Conservation (phyloP, 305 asterid species). For the Striga hermonthica region DNA sequence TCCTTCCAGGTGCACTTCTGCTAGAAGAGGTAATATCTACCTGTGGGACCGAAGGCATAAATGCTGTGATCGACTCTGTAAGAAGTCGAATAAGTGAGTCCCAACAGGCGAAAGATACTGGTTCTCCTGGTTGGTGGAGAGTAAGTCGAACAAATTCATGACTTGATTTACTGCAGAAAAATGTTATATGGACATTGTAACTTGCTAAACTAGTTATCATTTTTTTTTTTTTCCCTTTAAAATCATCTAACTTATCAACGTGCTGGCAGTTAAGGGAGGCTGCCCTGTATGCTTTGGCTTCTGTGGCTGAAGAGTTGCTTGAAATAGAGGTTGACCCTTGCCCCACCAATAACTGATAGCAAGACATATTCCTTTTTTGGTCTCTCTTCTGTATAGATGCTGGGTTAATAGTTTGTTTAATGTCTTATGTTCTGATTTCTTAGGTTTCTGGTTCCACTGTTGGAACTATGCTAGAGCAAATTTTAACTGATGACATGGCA, state of each 20-base stretch:
- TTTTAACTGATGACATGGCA: constrained; percentile 77
- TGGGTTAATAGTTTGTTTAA: constrained; percentile 19
- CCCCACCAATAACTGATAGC: background rate
- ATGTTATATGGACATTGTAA: constrained; percentile 3
- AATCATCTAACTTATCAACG: constrained; percentile 25
- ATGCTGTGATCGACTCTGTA: constrained; percentile 75
- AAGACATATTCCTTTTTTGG: constrained; percentile 22
- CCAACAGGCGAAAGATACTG: constrained; percentile 68
- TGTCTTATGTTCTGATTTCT: constrained; percentile 28
- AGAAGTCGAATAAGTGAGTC: constrained; percentile 75
- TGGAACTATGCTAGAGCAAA: constrained; percentile 62
- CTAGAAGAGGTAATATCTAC: constrained; percentile 71
- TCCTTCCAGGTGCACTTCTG: constrained; percentile 67
- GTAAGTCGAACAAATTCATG: constrained; percentile 50
- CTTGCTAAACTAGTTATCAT: constrained; percentile 20
- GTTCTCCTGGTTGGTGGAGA: constrained; percentile 85
- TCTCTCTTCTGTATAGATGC: constrained; percentile 16
- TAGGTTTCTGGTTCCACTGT: constrained; percentile 64
- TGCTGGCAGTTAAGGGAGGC: constrained; percentile 89
- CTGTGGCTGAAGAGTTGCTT: constrained; percentile 81
- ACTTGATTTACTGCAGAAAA: constrained; percentile 17
- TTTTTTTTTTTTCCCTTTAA: constrained; percentile 20
- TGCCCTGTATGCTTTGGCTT: constrained; percentile 76
- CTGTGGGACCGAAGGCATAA: constrained; percentile 66
- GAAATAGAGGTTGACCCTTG: constrained; percentile 64